Conservation (phyloP, 1,284 basidiomycete species). For the Amylostereum chailletii region DNA sequence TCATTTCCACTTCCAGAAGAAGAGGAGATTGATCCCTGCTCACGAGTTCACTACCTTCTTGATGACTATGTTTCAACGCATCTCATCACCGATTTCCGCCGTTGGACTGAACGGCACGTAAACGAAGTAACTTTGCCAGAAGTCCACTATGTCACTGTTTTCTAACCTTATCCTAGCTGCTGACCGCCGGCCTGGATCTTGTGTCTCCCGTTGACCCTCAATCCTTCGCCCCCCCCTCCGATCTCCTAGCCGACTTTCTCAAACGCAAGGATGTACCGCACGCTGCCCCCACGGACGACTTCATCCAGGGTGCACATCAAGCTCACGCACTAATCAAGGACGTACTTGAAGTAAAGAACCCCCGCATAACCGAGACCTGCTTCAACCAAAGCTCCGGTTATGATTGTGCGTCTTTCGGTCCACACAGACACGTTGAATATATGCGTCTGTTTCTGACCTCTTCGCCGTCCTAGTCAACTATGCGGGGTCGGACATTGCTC, state of each 20-base stretch:
- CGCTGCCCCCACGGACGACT: not conserved
- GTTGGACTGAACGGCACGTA: constrained; percentile 9
- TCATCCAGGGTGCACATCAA: not conserved
- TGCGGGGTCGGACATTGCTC: not conserved
- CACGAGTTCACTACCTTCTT: constrained; percentile 10
- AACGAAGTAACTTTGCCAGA: constrained; percentile 5
- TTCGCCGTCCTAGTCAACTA: not conserved
- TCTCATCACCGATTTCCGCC: constrained; percentile 8
- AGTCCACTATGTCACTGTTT: not conserved
- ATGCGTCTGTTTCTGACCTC: not conserved
- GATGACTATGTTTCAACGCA: constrained; percentile 10
- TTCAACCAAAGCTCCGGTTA: not conserved
- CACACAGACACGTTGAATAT: not conserved
- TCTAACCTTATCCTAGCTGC: constrained; percentile 1
- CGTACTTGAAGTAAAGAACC: not conserved
- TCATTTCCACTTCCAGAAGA: not conserved
- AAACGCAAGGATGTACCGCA: not conserved
- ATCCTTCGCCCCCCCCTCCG: constrained; percentile 8
- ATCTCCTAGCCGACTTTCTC: constrained; percentile 8
- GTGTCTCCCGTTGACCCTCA: constrained; percentile 8
- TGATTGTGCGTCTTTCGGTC: not conserved
- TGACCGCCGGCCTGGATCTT: constrained; percentile 2
- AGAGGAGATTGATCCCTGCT: not conserved
- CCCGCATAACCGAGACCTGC: not conserved
- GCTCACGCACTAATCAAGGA: not conserved